Base-by-base conservation (phyloP, 78 protist species). In the Monosiga brevicollis region DNA sequence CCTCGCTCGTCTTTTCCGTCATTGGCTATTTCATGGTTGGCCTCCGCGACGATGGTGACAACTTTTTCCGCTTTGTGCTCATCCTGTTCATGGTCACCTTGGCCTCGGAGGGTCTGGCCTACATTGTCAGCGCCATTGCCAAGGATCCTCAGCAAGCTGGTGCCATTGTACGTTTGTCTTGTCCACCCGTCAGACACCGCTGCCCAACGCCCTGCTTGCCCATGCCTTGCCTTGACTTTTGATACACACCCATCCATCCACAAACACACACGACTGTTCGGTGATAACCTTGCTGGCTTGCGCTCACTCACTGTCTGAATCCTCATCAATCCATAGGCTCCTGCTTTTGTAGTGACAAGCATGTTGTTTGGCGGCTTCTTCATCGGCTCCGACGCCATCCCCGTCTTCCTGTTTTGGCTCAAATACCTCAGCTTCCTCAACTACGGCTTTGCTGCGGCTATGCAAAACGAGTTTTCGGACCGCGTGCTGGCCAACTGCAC, bases 1-100 rank as follows among this genome's bases (percentile, higher is more conserved):
- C 81, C 35, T 86, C 88, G 29, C 75, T 54, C 36, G 35, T 88
- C 29, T 88, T 32, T 43, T 23, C 70, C 41, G 42, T 38, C 49
- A 71, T 84, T 37, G 42, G 73, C 34, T 84, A 72, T 37, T 55
- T 23, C 3, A 79, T 84, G 87, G 40, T 81, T 24, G 83, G 83
- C 42, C 39, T 73, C 49, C 42, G 36, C 20, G 36, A n/a, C 37
- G 34, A 15, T 23, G 85, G 78, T 1, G 78, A 26, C 55, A 20
- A 39, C 24, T 37, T 80, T 11, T 80, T 80, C 41, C 25, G 2
- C 29, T 80, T 39, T 37, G 71, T 80, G 1, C 29, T 80, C 73
- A 42, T 75, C 36, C 20, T 36, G 71, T 80, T 42, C 36, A 15
- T 42, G 36, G 36, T 26, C 20, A 25, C 76, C 36, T 6, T 23